phyloP scores from a whole-genome alignment of 148 eudicot species.

The Silene latifolia region DNA sequence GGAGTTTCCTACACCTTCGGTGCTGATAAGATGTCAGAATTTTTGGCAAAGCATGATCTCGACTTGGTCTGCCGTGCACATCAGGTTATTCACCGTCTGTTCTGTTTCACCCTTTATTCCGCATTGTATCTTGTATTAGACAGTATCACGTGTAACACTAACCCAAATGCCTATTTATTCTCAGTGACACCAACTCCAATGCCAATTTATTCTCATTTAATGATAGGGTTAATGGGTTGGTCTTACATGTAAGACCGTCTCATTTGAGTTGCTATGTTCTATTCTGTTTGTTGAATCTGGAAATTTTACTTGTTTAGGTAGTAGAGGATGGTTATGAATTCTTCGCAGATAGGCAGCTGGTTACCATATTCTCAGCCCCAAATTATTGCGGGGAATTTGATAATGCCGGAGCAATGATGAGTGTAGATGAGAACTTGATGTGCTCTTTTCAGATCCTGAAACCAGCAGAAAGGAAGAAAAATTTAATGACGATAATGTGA shows the following conservation, averaged over 20 bases:
- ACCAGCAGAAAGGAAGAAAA: constrained; percentile 65
- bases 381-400: constrained; percentile 77
- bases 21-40: constrained; percentile 61
- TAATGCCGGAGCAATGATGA: constrained; percentile 80
- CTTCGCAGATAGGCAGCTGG: constrained; percentile 72
- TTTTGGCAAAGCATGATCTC: constrained; percentile 61
- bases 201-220: too few species aligned
- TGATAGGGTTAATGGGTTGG: too few species aligned
- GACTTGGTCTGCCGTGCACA: constrained; percentile 76
- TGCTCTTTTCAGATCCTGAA: constrained; percentile 74
- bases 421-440: constrained; percentile 57
- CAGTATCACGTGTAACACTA: too few species aligned
- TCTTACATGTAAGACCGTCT: too few species aligned
- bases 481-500: constrained; percentile 50
- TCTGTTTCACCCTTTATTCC: not conserved
- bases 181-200: too few species aligned
- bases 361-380: constrained; percentile 72
- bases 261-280: too few species aligned
- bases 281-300: too few species aligned
- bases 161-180: too few species aligned
- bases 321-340: constrained; percentile 79
- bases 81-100: constrained; percentile 38
- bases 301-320: constrained; percentile 33
- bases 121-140: too few species aligned
- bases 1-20: constrained; percentile 71